Conservation (phyloP, 805 yeast species). For the Saccharomyces eubayanus region DNA sequence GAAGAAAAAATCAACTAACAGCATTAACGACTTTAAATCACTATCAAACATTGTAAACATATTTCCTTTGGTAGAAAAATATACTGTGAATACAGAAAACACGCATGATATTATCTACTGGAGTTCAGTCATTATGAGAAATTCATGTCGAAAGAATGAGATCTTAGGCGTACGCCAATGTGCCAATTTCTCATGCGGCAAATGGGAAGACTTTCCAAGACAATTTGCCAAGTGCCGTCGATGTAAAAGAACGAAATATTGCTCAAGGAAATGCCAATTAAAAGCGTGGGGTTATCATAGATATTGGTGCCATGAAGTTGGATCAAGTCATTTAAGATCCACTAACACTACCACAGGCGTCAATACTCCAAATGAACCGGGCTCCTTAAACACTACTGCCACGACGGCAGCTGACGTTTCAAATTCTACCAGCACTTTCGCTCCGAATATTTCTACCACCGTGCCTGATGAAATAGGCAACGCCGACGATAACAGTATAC, state of each 20-base stretch:
- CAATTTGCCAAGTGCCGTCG: constrained; percentile 93
- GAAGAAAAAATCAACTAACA: constrained; percentile 16
- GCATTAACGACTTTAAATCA: constrained; percentile 18
- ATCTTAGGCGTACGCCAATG: constrained; percentile 85
- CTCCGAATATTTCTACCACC: neutral
- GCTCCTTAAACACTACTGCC: constrained; percentile 1
- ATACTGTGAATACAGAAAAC: constrained; percentile 57
- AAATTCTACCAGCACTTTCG: neutral
- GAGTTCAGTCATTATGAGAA: constrained; percentile 97
- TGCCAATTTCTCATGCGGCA: constrained; percentile 86
- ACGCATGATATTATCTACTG: constrained; percentile 83
- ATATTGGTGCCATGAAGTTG: constrained; percentile 74
- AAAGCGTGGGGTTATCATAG: constrained; percentile 89
- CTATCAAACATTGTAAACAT: constrained; percentile 43
- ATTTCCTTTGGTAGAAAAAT: constrained; percentile 87
- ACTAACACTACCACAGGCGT: constrained; percentile 13
- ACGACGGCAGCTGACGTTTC: neutral
- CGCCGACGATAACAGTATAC: neutral
- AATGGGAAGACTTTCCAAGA: constrained; percentile 84
- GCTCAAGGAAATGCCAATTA: constrained; percentile 86
- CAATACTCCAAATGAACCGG: constrained; percentile 11
- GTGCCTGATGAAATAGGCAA: neutral
- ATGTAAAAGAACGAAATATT: constrained; percentile 90
- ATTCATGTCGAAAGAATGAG: constrained; percentile 89
- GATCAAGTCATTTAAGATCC: constrained; percentile 22